These are phyloP conservation scores for Populus hybrid DNA, from an alignment of 441 rosid genomes.

Conservation along the genomic window DNA sequence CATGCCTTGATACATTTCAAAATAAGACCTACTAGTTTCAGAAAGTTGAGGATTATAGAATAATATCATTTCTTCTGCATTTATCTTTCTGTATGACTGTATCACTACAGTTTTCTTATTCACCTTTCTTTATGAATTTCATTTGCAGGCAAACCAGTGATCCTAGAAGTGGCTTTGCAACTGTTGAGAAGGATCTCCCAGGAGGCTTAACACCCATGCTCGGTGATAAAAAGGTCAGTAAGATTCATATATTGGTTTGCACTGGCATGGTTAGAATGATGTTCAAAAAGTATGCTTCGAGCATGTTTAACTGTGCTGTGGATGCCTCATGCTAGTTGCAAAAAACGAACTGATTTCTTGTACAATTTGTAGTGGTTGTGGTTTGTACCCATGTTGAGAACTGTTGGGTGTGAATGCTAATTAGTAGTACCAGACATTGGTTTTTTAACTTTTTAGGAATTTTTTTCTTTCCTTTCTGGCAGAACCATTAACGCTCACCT, in stretches of 20 bases:
- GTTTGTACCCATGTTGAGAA: neutral
- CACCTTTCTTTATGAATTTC: neutral
- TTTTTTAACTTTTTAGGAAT: neutral
- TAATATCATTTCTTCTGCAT: neutral
- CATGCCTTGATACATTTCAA: neutral
- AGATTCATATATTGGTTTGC: neutral
- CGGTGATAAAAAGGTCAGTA: constrained; percentile 85
- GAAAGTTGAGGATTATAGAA: neutral
- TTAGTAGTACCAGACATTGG: neutral
- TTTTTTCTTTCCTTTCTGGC: neutral
- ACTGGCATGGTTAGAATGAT: neutral
- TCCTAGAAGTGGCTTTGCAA: constrained; percentile 82
- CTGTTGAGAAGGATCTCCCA: constrained; percentile 82
- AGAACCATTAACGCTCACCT: neutral
- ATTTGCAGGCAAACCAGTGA: constrained; percentile 81
- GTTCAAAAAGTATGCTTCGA: neutral
- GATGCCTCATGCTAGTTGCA: neutral
- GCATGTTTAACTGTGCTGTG: neutral
- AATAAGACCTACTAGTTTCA: neutral
- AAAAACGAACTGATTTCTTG: neutral
- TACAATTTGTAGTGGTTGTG: neutral
- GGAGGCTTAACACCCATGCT: constrained; percentile 98
- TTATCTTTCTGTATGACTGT: neutral
- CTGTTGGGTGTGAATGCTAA: neutral
- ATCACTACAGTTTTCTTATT: neutral